phyloP scores from a whole-genome alignment of 306 rosid species.

The Urtica urens region DNA sequence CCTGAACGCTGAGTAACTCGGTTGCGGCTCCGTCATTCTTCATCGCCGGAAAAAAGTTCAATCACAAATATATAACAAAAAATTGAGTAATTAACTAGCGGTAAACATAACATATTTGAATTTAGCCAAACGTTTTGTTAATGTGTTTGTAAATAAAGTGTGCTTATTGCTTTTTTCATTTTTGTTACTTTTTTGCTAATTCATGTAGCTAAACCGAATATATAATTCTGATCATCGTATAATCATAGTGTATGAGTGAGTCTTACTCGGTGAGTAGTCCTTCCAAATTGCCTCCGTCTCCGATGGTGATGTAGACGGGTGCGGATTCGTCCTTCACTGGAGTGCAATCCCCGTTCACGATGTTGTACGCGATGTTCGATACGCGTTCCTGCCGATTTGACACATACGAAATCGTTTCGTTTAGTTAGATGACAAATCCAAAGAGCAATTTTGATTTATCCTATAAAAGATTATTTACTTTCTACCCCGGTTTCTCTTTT shows the following conservation, averaged over 20 bases:
- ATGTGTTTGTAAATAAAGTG: too few species aligned
- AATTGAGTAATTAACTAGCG: neutral
- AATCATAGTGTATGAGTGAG: neutral
- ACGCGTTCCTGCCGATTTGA: conserved; percentile 48
- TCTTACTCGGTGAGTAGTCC: conserved; percentile 51
- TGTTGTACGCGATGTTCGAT: conserved; percentile 47
- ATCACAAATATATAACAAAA: too few species aligned
- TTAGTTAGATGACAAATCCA: neutral
- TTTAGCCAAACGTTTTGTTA: too few species aligned
- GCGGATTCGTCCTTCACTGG: conserved; percentile 36
- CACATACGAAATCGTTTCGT: neutral
- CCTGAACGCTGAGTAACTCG: conserved; percentile 57
- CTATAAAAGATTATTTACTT: too few species aligned
- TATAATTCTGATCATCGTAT: too few species aligned
- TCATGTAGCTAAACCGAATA: too few species aligned
- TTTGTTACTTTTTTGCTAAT: too few species aligned
- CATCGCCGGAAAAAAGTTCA: neutral
- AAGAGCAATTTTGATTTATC: neutral
- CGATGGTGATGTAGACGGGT: conserved; percentile 67
- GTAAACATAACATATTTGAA: neutral
- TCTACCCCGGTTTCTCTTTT: too few species aligned
- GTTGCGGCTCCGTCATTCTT: conserved; percentile 76
- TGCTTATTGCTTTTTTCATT: too few species aligned
- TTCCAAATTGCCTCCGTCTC: conserved; percentile 82
- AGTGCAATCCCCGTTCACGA: conserved; percentile 39